A percentile compares a stretch with the other conserved stretches of the same genome.
phyloP scores from a whole-genome alignment of 371 early-diverging fungal species.

The Mucor velutinosus region DNA sequence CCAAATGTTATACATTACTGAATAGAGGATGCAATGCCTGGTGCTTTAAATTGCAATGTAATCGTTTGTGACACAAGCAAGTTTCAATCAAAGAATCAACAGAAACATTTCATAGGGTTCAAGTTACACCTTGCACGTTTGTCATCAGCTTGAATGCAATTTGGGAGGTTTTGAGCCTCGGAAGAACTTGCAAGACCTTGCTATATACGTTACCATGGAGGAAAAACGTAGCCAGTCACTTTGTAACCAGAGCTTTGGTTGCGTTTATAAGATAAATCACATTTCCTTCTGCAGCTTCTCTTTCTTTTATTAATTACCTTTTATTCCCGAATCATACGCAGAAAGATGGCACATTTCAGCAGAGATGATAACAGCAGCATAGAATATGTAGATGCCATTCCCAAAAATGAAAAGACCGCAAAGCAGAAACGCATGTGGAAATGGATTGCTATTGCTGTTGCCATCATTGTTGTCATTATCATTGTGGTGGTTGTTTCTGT shows the following conservation, averaged over 20 bases:
- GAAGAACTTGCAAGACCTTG: not conserved
- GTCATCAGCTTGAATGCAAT: not conserved
- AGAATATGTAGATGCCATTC: slow-evolving; percentile 21
- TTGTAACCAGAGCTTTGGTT: not conserved
- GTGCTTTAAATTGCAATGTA: not conserved
- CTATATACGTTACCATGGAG: not conserved
- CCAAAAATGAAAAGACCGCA: slow-evolving; percentile 11
- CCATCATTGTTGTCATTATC: slow-evolving; percentile 32
- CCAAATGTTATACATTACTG: not conserved
- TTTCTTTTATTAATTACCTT: slow-evolving; percentile 4
- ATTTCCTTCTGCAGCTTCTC: not conserved
- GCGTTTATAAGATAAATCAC: not conserved
- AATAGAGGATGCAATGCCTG: not conserved
- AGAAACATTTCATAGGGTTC: not conserved
- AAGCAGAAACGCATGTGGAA: slow-evolving; percentile 28
- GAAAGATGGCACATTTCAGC: slow-evolving; percentile 5
- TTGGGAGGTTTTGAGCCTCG: slow-evolving; percentile 2
- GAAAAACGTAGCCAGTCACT: slow-evolving; percentile 6
- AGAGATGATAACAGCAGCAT: slow-evolving; percentile 15
- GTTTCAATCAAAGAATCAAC: not conserved
- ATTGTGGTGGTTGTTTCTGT: slow-evolving; percentile 41
- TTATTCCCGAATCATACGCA: not conserved
- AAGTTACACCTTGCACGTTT: not conserved
- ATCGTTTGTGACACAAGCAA: not conserved
- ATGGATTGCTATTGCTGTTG: slow-evolving; percentile 17